Conservation (phyloP, 805 yeast genomes). For the Cyberlindnera bimundalis region DNA sequence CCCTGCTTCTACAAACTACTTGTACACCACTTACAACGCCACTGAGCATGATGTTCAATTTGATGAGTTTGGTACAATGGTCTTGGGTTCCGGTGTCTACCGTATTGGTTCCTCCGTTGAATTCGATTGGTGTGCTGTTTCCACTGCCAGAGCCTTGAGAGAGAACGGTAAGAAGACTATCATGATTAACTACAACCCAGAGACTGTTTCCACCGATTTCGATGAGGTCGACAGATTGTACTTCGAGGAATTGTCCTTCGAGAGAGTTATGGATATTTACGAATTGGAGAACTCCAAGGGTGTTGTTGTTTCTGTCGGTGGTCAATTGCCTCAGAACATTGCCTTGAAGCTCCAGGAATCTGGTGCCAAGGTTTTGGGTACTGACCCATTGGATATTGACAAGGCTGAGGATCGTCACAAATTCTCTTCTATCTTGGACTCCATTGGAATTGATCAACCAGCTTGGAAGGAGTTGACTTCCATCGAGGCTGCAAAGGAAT, state of each 20-base stretch:
- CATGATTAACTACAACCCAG: slow-evolving; percentile 98
- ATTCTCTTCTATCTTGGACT: slow-evolving; percentile 90
- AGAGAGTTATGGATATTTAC: slow-evolving; percentile 95
- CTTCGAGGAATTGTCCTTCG: slow-evolving; percentile 92
- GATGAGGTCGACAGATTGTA: slow-evolving; percentile 97
- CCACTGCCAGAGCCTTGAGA: slow-evolving; percentile 92
- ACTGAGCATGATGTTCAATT: slow-evolving; percentile 78
- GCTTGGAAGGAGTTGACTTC: slow-evolving; percentile 95
- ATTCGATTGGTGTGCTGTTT: slow-evolving; percentile 99
- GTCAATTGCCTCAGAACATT: slow-evolving; percentile 96
- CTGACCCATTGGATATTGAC: slow-evolving; percentile 92
- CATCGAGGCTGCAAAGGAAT: slow-evolving; percentile 75
- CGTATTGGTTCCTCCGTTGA: slow-evolving; percentile 98
- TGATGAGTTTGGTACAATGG: slow-evolving; percentile 89
- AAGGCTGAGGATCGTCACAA: slow-evolving; percentile 98
- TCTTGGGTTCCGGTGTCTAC: slow-evolving; percentile 98
- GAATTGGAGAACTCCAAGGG: slow-evolving; percentile 89
- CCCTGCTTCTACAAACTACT: slow-evolving; percentile 95
- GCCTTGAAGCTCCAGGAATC: slow-evolving; percentile 77
- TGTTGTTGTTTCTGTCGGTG: slow-evolving; percentile 95
- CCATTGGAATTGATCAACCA: slow-evolving; percentile 93
- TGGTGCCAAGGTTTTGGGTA: slow-evolving; percentile 89
- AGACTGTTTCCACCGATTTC: slow-evolving; percentile 96
- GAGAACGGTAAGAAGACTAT: slow-evolving; percentile 83
- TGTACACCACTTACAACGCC: slow-evolving; percentile 95